Base-by-base conservation (phyloP, 805 yeast species). In the Yarrowia sp. region DNA sequence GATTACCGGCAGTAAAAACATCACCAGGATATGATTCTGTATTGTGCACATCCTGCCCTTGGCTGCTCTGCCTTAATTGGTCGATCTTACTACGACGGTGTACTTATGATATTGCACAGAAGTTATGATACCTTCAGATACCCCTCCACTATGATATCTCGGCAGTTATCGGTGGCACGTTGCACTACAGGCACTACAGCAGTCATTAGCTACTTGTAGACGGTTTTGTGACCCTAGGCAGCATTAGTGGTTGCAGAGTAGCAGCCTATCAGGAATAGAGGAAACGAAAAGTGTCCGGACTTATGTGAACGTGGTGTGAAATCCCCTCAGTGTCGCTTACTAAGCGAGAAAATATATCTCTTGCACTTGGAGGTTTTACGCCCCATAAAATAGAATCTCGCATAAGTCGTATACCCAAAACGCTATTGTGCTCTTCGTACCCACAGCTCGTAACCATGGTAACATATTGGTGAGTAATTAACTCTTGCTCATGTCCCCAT, bases 101-200 rank as follows among this genome's bases (percentile, higher is more conserved):
- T n/a, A n/a, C n/a, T 8, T 26, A 26, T 26, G 30, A 26, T 8
- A 26, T 26, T 26, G 30, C 30, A 8, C 30, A 4, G 8, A 8
- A 26, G 30, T 26, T 26, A 26, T 26, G 30, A 26, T 26, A 26
- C 30, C 30, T 26, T 4, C 8, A 26, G 30, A 26, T 26, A n/a
- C n/a, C 30, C 30, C 30, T 26, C 30, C 30, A 26, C n/a, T 21
- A 44, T 44, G 16, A 44, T 44, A 44, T 26, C 51, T 44, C 10
- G 21, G n/a, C n/a, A 11, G 12, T 28, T 44, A 44, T 44, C n/a
- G 51, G 51, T 44, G 51, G 51, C 51, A 44, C 35, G 51, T 44
- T 44, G 51, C 51, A 44, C 51, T 41, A 41, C 46, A 3, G 9
- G 1, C n/a, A 35, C 19, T 35, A 4, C 2, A 17, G 19, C 12